phyloP scores from a whole-genome alignment of 1,139 yeast genomes.

The Sugiyamaella pinicola region DNA sequence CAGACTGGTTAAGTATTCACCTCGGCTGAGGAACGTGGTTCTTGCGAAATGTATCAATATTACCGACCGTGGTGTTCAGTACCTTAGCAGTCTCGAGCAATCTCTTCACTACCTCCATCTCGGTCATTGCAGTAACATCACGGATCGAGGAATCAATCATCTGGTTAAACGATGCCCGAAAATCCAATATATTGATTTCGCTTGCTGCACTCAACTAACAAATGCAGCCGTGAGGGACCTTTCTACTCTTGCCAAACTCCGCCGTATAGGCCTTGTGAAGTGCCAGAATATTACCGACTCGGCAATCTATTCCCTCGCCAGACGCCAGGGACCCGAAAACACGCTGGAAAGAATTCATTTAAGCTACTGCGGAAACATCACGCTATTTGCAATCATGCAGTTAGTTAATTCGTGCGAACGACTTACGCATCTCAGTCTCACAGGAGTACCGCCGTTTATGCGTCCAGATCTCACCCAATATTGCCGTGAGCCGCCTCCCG shows the following conservation, averaged over 20 bases:
- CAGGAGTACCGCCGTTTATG: conserved; percentile 88
- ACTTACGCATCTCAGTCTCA: conserved; percentile 85
- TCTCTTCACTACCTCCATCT: conserved; percentile 87
- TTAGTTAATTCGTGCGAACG: conserved; percentile 80
- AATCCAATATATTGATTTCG: conserved; percentile 90
- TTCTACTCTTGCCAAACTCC: conserved; percentile 73
- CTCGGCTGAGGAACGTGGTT: conserved; percentile 82
- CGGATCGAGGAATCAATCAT: conserved; percentile 81
- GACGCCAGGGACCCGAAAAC: conserved; percentile 66
- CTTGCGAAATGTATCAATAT: conserved; percentile 86
- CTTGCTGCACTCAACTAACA: conserved; percentile 89
- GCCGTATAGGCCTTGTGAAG: conserved; percentile 91
- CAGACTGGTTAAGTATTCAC: conserved; percentile 73
- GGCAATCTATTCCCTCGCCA: conserved; percentile 77
- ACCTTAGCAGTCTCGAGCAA: conserved; percentile 73
- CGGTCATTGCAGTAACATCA: conserved; percentile 90
- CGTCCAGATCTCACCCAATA: conserved; percentile 81
- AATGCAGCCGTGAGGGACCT: conserved; percentile 80
- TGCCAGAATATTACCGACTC: conserved; percentile 86
- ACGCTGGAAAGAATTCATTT: conserved; percentile 89
- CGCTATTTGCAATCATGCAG: conserved; percentile 49
- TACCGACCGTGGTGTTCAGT: conserved; percentile 78
- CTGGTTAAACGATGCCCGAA: conserved; percentile 80
- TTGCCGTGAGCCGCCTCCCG: conserved; percentile 95
- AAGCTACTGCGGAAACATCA: conserved; percentile 83